Percentiles rank a stretch among this genome's conserved stretches.
Conservation (phyloP, 1,139 yeast species). For the Pneumocystis sp. region DNA sequence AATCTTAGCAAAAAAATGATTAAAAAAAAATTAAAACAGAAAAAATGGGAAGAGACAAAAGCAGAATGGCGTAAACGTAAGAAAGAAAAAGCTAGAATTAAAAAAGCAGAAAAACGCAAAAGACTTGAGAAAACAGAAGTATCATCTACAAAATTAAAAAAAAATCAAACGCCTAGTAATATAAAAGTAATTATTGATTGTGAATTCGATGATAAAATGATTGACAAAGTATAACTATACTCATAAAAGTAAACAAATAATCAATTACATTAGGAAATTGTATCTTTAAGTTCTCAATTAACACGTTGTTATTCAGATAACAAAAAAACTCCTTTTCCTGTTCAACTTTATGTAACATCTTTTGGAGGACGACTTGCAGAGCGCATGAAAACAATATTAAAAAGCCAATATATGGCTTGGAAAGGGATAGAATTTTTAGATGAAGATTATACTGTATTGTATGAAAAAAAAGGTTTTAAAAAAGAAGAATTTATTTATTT, state of each 20-base stretch:
- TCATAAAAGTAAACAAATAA: not conserved
- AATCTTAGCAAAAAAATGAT: not conserved
- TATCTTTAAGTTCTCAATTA: constrained; percentile 65
- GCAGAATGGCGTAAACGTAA: not conserved
- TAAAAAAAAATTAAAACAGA: not conserved
- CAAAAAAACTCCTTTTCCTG: constrained; percentile 44
- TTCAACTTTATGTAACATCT: constrained; percentile 47
- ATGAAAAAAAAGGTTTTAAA: constrained; percentile 19
- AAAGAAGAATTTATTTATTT: constrained; percentile 45
- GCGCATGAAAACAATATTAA: constrained; percentile 52
- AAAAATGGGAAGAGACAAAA: constrained; percentile 2
- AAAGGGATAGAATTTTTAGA: constrained; percentile 40
- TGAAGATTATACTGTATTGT: constrained; percentile 28
- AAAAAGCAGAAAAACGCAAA: not conserved
- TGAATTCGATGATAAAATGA: constrained; percentile 80
- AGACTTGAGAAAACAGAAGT: not conserved
- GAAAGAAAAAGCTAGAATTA: not conserved
- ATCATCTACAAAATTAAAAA: not conserved
- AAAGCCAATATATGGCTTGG: constrained; percentile 51
- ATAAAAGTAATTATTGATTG: constrained; percentile 62
- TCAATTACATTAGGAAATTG: constrained; percentile 35
- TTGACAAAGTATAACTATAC: constrained; percentile 30
- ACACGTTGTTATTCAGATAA: constrained; percentile 71
- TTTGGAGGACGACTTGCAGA: constrained; percentile 50
- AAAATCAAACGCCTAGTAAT: constrained; percentile 8